Percentiles rank a stretch among this genome's conserved stretches.
These are phyloP conservation scores for Diaporthe vexans DNA, from an alignment of 2,329 filamentous ascomycete genomes.

Conservation along the genomic window DNA sequence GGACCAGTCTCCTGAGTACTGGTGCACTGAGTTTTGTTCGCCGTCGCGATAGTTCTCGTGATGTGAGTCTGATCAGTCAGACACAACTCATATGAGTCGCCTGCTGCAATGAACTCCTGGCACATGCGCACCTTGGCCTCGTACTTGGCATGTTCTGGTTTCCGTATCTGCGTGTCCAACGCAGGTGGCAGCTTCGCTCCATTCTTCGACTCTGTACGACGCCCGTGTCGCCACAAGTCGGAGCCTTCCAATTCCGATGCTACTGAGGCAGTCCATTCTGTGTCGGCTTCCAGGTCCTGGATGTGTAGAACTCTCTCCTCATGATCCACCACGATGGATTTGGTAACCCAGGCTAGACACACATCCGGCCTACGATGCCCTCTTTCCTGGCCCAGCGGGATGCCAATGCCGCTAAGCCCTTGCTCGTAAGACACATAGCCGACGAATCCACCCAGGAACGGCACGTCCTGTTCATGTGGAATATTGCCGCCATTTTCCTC, in stretches of 20 bases:
- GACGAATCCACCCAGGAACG: constrained; percentile 88
- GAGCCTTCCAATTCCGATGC: constrained; percentile 49
- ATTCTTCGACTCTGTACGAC: constrained; percentile 42
- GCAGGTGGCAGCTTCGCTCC: constrained; percentile 57
- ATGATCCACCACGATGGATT: constrained; percentile 85
- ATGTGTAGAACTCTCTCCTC: constrained; percentile 71
- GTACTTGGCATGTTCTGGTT: constrained; percentile 60
- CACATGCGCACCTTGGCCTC: constrained; percentile 77
- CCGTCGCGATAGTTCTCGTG: constrained; percentile 45
- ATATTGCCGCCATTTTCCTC: background rate
- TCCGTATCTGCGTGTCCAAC: constrained; percentile 47
- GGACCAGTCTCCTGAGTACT: constrained; percentile 32
- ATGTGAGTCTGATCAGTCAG: constrained; percentile 83
- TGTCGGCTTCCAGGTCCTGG: constrained; percentile 70
- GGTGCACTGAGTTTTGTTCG: constrained; percentile 48
- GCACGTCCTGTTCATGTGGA: constrained; percentile 51
- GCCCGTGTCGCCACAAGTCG: constrained; percentile 46
- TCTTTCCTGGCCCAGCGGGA: constrained; percentile 53
- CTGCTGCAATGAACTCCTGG: constrained; percentile 79
- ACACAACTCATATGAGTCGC: constrained; percentile 89
- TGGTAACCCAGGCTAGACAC: constrained; percentile 81
- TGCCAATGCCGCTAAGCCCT: constrained; percentile 73
- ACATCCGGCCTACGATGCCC: constrained; percentile 73
- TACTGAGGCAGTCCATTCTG: constrained; percentile 61
- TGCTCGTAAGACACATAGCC: constrained; percentile 90